Conservation (phyloP, 2,329 filamentous ascomycete genomes). For the Zasmidium cellare region DNA sequence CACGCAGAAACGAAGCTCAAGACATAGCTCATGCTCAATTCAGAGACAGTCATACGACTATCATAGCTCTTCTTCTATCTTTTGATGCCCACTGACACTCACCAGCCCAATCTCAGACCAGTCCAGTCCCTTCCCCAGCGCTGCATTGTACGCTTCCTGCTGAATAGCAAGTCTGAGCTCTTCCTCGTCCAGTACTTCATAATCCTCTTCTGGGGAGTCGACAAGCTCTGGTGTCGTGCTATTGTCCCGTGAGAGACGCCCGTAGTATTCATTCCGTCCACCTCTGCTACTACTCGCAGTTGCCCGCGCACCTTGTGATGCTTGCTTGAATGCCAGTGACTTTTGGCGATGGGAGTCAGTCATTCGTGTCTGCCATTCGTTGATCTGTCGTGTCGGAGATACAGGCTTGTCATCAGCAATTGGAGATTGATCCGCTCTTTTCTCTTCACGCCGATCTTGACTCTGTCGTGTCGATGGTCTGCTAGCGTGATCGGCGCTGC, state of each 20-base stretch:
- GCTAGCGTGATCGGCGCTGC: neutral
- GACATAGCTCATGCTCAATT: neutral
- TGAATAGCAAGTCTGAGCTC: slow-evolving; percentile 20
- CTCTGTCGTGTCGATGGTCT: neutral
- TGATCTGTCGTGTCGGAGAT: slow-evolving; percentile 1
- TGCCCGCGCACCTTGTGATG: neutral
- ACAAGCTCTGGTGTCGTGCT: neutral
- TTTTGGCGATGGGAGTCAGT: neutral
- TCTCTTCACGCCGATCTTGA: neutral
- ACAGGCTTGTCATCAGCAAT: neutral
- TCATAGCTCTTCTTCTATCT: slow-evolving; percentile 32
- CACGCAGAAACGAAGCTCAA: neutral
- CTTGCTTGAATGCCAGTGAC: neutral
- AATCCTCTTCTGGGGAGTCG: neutral
- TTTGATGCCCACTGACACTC: slow-evolving; percentile 29
- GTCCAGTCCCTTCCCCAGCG: slow-evolving; percentile 16
- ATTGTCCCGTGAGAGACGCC: neutral
- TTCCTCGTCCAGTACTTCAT: neutral
- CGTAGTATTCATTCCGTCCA: neutral
- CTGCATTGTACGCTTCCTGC: slow-evolving; percentile 28
- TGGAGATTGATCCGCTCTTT: neutral
- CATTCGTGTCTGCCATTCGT: slow-evolving; percentile 2
- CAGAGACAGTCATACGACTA: neutral
- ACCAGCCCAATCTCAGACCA: slow-evolving; percentile 31
- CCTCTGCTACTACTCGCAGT: neutral